Percentiles rank a stretch among this genome's conserved stretches.
Conservation (phyloP, 352 stramenopile genomes). For the Phytophthora crassamura region DNA sequence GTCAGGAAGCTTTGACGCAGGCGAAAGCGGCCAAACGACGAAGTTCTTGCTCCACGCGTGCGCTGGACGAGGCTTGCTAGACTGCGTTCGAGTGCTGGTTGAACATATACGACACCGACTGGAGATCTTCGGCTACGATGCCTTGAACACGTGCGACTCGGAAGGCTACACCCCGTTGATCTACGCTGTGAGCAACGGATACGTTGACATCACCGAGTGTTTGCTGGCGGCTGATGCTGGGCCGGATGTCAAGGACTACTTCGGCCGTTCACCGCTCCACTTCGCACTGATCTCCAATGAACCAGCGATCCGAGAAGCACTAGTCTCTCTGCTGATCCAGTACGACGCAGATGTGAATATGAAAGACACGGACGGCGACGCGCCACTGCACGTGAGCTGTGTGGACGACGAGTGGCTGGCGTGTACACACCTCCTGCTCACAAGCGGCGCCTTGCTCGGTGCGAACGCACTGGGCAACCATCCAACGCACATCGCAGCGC, state of each 20-base stretch:
- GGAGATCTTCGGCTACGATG: conserved; percentile 34
- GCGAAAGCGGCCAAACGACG: conserved; percentile 44
- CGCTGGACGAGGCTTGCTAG: conserved; percentile 59
- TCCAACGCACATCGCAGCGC: conserved; percentile 74
- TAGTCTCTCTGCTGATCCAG: conserved; percentile 61
- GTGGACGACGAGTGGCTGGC: conserved; percentile 51
- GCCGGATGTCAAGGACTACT: conserved; percentile 71
- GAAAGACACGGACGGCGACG: conserved; percentile 72
- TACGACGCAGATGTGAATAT: conserved; percentile 82
- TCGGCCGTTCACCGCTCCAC: conserved; percentile 72
- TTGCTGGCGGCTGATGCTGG: conserved; percentile 63
- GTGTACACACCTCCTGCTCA: conserved; percentile 67
- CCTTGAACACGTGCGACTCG: conserved; percentile 60
- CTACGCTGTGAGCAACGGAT: conserved; percentile 71
- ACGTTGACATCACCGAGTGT: conserved; percentile 53
- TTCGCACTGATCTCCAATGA: conserved; percentile 54
- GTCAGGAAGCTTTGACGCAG: conserved; percentile 55
- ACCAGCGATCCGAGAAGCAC: conserved; percentile 26
- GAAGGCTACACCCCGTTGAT: conserved; percentile 86
- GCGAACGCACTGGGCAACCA: conserved; percentile 75
- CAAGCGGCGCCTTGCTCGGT: conserved; percentile 55
- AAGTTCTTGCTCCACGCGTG: conserved; percentile 68
- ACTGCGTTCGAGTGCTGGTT: conserved; percentile 61
- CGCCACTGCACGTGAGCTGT: conserved; percentile 71
- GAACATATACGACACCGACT: conserved; percentile 50